A percentile compares a stretch with the other conserved stretches of the same genome.
Conservation (phyloP, 2,329 filamentous ascomycete genomes). For the Botrytis byssoidea region DNA sequence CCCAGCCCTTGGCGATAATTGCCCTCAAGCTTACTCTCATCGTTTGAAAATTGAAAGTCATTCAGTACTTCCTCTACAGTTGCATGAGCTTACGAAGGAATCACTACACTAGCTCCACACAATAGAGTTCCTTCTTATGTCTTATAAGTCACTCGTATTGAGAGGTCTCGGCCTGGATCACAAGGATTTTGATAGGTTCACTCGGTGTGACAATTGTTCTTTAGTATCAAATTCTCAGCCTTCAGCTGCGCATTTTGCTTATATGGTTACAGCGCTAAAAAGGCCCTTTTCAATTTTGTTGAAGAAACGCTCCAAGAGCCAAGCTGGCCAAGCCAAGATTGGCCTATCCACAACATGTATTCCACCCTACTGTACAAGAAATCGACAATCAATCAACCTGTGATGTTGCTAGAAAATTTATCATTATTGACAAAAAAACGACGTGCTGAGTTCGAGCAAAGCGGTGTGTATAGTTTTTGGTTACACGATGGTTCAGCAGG, state of each 20-base stretch:
- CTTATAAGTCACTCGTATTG: not conserved
- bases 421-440: constrained; percentile 12
- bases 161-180: not conserved
- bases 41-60: not conserved
- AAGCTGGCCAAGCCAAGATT: constrained; percentile 10
- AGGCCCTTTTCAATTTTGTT: constrained; percentile 15
- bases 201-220: not conserved
- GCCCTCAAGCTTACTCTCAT: not conserved
- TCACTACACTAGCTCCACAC: not conserved
- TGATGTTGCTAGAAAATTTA: not conserved
- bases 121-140: not conserved
- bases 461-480: not conserved
- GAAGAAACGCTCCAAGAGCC: constrained; percentile 6
- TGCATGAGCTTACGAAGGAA: not conserved
- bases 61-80: not conserved
- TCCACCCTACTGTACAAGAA: not conserved
- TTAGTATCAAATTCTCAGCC: not conserved
- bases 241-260: constrained; percentile 5
- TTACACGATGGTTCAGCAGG: constrained; percentile 10
- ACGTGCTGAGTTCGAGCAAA: not conserved
- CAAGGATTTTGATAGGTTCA: not conserved
- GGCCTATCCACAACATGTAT: constrained; percentile 12
- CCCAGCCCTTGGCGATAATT: constrained; percentile 18
- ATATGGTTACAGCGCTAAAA: constrained; percentile 17
- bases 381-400: not conserved